A percentile compares a stretch with the other conserved stretches of the same genome.
Evolutionary conservation across 2,329 filamentous ascomycete genomes (phyloP).

Genomic region (Falciphora oryzae): DNA sequence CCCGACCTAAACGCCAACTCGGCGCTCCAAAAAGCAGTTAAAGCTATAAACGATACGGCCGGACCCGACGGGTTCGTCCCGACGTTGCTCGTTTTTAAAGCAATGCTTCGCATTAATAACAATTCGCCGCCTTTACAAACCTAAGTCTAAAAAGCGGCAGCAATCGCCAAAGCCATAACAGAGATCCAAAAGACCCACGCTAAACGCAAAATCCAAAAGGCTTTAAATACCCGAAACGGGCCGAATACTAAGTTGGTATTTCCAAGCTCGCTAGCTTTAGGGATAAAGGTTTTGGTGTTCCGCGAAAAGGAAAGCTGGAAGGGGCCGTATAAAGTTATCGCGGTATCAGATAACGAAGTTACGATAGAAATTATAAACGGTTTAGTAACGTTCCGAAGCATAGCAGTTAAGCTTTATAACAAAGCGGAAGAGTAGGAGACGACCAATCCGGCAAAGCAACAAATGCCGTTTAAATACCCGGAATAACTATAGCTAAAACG

Average conservation of each 20-base stretch:
- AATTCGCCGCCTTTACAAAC: background rate
- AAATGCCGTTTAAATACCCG: background rate
- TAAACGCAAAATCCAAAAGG: background rate
- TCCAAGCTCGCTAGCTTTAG: background rate
- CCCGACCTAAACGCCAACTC: too few species aligned
- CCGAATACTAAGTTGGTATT: background rate
- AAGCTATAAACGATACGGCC: background rate
- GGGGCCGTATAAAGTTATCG: background rate
- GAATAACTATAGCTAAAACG: too few species aligned
- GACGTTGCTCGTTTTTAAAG: background rate
- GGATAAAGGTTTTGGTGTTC: background rate
- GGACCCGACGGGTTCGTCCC: background rate
- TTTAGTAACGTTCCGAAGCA: background rate
- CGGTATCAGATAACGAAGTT: background rate
- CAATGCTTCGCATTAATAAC: background rate
- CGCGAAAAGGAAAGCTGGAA: background rate
- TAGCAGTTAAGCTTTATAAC: background rate
- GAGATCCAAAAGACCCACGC: background rate
- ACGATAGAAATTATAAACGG: background rate
- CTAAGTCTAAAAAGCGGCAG: too few species aligned
- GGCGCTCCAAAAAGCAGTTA: background rate
- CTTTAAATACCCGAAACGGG: background rate
- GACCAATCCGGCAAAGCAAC: background rate
- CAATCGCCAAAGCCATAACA: background rate
- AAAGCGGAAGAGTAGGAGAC: background rate